phyloP scores from a whole-genome alignment of 108 stramenopile species.

The Schizochytrium sp. region DNA sequence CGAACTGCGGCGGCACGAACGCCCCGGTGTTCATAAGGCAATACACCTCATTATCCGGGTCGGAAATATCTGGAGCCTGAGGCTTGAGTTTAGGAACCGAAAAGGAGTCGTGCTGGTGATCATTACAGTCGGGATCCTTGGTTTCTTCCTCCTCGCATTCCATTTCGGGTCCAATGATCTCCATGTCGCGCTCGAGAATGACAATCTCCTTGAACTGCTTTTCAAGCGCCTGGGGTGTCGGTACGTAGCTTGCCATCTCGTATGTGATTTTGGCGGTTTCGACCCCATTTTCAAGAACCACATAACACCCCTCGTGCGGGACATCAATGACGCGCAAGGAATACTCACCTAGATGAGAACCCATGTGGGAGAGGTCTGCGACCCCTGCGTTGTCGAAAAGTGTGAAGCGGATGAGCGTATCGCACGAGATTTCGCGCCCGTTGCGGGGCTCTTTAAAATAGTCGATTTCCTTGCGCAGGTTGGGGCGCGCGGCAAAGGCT shows the following conservation, averaged over 20 bases:
- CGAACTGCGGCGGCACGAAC: conserved; percentile 16
- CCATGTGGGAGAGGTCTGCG: background rate
- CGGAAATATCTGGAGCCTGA: too few species aligned
- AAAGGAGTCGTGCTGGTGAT: too few species aligned
- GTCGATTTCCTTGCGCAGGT: conserved; percentile 19
- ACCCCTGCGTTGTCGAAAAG: background rate
- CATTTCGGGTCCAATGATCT: background rate
- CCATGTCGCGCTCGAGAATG: conserved; percentile 5
- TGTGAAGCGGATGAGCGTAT: background rate
- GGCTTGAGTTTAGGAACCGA: too few species aligned
- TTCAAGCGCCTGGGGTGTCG: background rate
- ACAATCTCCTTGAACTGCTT: conserved; percentile 15
- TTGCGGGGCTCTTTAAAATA: background rate
- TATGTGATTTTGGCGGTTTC: background rate
- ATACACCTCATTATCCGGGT: background rate
- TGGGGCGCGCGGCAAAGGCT: background rate
- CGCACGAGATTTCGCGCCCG: background rate
- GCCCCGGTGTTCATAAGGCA: background rate
- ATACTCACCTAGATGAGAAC: background rate
- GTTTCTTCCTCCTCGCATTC: background rate
- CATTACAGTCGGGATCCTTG: background rate
- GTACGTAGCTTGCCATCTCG: conserved; percentile 7
- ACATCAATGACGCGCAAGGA: background rate
- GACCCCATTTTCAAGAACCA: background rate
- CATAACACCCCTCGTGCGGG: background rate